A percentile compares a stretch with the other conserved stretches of the same genome.
These are phyloP conservation scores for Cyberlindnera maritima DNA, from an alignment of 805 yeast species.

Conservation along the genomic window DNA sequence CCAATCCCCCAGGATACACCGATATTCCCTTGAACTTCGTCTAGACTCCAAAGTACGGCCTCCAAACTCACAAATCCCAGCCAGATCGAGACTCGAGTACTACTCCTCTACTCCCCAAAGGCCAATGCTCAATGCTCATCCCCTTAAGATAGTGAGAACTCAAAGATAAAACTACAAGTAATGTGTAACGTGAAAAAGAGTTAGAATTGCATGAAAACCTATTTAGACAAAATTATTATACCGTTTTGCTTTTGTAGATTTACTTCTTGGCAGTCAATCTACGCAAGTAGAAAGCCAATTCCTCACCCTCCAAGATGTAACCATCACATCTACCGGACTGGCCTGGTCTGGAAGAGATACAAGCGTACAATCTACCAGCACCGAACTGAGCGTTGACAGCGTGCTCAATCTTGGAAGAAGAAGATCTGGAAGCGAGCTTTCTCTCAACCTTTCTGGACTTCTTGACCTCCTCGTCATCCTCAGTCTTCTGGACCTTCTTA, in stretches of 20 bases:
- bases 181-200: conserved; percentile 24
- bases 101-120: no score
- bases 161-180: conserved; percentile 4
- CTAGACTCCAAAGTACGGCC: no score
- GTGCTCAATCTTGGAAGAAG: conserved; percentile 77
- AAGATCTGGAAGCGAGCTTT: conserved; percentile 92
- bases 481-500: conserved; percentile 63
- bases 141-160: no score
- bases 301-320: conserved; percentile 99
- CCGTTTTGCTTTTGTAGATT: conserved; percentile 26
- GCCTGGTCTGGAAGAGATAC: conserved; percentile 99
- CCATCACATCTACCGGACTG: conserved; percentile 99
- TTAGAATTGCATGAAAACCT: conserved; percentile 25
- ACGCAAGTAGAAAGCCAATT: conserved; percentile 99
- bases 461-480: conserved; percentile 65
- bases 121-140: no score
- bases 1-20: no score
- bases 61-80: no score
- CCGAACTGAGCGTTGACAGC: conserved; percentile 95
- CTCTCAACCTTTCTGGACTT: conserved; percentile 80
- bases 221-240: conserved; percentile 15
- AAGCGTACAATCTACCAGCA: conserved; percentile 99
- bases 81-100: no score
- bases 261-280: conserved; percentile 99
- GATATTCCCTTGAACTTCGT: no score